A percentile compares a stretch with the other conserved stretches of the same genome.
These are phyloP conservation scores for Priceomyces castillae DNA, from an alignment of 805 yeast genomes.

Conservation along the genomic window DNA sequence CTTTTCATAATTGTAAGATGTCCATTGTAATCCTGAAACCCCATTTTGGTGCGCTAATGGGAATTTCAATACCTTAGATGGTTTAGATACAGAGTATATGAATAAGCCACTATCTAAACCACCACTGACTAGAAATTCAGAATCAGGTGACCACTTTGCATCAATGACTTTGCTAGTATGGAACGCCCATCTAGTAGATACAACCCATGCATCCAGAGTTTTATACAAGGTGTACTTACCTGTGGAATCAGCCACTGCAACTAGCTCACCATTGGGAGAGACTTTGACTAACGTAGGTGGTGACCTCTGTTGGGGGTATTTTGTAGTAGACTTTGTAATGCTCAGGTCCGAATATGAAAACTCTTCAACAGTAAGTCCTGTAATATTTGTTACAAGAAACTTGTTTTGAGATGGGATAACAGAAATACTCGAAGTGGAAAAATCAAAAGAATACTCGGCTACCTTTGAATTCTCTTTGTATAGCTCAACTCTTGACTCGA, in stretches of 20 bases:
- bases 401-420: constrained; percentile 16
- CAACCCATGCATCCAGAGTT: constrained; percentile 48
- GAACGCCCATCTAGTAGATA: constrained; percentile 93
- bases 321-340: constrained; percentile 49
- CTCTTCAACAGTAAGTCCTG: constrained; percentile 29
- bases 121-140: constrained; percentile 70
- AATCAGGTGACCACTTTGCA: constrained; percentile 76
- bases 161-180: constrained; percentile 80
- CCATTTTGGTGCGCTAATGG: constrained; percentile 89
- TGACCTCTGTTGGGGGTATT: constrained; percentile 49
- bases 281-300: constrained; percentile 61
- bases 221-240: constrained; percentile 84
- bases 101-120: constrained; percentile 81
- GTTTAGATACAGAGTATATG: constrained; percentile 74
- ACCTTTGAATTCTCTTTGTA: constrained; percentile 12
- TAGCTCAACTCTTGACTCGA: constrained; percentile 28
- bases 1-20: constrained; percentile 27
- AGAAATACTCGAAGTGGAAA: constrained; percentile 25
- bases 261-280: constrained; percentile 63
- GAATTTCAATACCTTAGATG: constrained; percentile 70
- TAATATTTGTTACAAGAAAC: constrained; percentile 31
- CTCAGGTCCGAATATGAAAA: constrained; percentile 11
- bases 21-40: constrained; percentile 73
- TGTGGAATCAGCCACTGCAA: constrained; percentile 82
- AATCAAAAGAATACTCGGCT: constrained; percentile 18